Conservation (phyloP, 2,329 filamentous ascomycete genomes). For the Diaporthe velutina region DNA sequence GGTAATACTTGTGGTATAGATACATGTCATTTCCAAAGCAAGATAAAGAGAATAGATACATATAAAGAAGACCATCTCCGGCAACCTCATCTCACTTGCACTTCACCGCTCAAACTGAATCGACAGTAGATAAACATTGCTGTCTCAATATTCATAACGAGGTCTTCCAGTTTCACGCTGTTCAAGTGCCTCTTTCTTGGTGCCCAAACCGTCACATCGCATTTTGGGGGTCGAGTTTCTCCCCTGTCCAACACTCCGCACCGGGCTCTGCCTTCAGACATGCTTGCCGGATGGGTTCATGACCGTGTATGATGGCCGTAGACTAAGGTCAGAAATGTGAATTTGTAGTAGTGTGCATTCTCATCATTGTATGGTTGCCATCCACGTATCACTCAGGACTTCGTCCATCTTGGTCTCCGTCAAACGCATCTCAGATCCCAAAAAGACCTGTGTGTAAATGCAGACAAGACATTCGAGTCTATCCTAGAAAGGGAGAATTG, state of each 20-base stretch:
- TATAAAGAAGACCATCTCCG: not conserved
- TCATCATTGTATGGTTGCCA: not conserved
- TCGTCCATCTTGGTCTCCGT: too few relatives aligned
- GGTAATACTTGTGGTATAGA: conserved; percentile 50
- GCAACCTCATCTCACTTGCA: not conserved
- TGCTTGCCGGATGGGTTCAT: not conserved
- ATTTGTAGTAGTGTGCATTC: not conserved
- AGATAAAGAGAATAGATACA: not conserved
- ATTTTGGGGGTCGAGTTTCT: not conserved
- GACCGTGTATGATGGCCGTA: not conserved
- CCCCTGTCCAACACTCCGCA: not conserved
- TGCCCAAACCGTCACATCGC: not conserved
- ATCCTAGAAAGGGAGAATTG: not conserved
- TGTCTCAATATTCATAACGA: not conserved
- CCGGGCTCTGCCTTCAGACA: not conserved
- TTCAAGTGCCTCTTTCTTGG: not conserved
- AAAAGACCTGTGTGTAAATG: not conserved
- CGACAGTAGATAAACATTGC: not conserved
- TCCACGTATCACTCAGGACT: not conserved
- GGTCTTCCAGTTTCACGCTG: not conserved
- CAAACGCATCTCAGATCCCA: not conserved
- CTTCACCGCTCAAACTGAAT: not conserved
- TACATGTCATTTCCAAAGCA: not conserved
- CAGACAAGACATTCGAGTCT: not conserved
- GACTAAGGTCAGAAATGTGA: not conserved